Evolutionary conservation across 306 rosid genomes (phyloP).

Genomic region (Begonia masoniana): DNA sequence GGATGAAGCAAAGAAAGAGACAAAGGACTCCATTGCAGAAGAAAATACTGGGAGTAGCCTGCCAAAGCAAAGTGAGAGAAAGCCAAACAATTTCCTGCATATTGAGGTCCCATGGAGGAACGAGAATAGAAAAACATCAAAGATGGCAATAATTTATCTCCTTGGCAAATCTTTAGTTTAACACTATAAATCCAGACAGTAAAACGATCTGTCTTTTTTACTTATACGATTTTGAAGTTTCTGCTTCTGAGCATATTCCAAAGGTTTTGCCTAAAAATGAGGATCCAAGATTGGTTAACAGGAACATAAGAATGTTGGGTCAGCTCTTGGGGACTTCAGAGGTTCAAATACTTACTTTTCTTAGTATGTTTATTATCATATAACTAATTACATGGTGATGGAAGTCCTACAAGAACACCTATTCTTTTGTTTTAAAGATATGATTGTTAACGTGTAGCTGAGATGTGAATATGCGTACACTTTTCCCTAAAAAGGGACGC

Average conservation of each 20-base stretch:
- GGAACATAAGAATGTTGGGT: slow-evolving; percentile 93
- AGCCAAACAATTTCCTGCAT: slow-evolving; percentile 28
- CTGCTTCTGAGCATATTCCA: slow-evolving; percentile 47
- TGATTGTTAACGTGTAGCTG: too few relatives aligned
- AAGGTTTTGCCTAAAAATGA: slow-evolving; percentile 83
- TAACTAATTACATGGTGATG: too few relatives aligned
- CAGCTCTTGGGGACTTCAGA: slow-evolving; percentile 91
- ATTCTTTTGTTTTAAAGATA: too few relatives aligned
- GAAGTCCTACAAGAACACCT: too few relatives aligned
- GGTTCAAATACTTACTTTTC: slow-evolving; percentile 23
- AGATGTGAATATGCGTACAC: too few relatives aligned
- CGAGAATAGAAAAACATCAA: slow-evolving; percentile 29
- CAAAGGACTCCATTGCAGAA: slow-evolving; percentile 19
- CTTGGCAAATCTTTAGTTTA: slow-evolving; percentile 5
- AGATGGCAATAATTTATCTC: slow-evolving; percentile 30
- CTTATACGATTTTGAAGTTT: slow-evolving; percentile 57
- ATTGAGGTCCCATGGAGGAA: slow-evolving; percentile 51
- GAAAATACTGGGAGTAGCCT: slow-evolving; percentile 19
- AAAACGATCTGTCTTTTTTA: slow-evolving; percentile 1
- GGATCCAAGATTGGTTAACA: slow-evolving; percentile 82
- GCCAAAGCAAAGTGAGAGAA: slow-evolving; percentile 20
- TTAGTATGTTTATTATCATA: too few relatives aligned
- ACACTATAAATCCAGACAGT: slow-evolving; percentile 4
- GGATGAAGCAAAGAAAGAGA: slow-evolving; percentile 32
- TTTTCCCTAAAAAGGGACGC: background rate